phyloP scores from a whole-genome alignment of 2,329 filamentous ascomycete species.

The Diplodia mutila region DNA sequence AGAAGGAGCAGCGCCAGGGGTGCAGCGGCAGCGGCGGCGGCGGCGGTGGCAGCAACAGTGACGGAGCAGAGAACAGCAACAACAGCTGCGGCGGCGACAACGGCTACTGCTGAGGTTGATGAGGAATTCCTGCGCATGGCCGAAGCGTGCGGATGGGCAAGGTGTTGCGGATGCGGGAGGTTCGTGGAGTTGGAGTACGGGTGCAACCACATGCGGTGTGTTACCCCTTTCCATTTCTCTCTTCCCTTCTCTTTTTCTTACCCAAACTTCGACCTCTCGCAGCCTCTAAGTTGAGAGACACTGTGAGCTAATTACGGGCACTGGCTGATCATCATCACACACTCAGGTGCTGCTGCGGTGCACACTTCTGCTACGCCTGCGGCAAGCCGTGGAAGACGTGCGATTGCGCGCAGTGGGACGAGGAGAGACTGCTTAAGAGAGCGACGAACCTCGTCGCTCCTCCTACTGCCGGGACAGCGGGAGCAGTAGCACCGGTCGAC shows the following conservation, averaged over 20 bases:
- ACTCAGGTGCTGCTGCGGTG: slow-evolving; percentile 54
- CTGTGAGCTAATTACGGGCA: background rate
- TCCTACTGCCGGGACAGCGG: background rate
- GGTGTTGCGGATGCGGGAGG: slow-evolving; percentile 65
- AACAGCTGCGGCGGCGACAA: background rate
- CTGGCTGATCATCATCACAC: background rate
- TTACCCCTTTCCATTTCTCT: slow-evolving; percentile 28
- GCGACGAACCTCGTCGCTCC: background rate
- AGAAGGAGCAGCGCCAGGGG: slow-evolving; percentile 4
- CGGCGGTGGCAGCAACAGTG: background rate
- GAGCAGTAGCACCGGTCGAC: background rate
- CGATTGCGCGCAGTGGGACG: slow-evolving; percentile 21
- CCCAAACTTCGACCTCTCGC: no score
- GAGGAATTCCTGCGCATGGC: slow-evolving; percentile 63
- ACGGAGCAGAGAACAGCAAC: slow-evolving; percentile 26
- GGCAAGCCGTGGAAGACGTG: slow-evolving; percentile 46
- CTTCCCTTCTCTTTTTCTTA: no score
- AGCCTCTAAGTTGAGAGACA: background rate
- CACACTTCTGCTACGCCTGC: slow-evolving; percentile 71
- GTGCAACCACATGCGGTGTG: slow-evolving; percentile 68
- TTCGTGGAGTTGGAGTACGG: slow-evolving; percentile 66
- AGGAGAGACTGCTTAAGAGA: slow-evolving; percentile 4
- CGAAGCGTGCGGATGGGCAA: slow-evolving; percentile 64
- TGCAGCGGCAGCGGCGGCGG: no score
- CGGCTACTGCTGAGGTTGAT: background rate